phyloP scores from a whole-genome alignment of 768 basidiomycete genomes.

The Asterophora parasitica region DNA sequence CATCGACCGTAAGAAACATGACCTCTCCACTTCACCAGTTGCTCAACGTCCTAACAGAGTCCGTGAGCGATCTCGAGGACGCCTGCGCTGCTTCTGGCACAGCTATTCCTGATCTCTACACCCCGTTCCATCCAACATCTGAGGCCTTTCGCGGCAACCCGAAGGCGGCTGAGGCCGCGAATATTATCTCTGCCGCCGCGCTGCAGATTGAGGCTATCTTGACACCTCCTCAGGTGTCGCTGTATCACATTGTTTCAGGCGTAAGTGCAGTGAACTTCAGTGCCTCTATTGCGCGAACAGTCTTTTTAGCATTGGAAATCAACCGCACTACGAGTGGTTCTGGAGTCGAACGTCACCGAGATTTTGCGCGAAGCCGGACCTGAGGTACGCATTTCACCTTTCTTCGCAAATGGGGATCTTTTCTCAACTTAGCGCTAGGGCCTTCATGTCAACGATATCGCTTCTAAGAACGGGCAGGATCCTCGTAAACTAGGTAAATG shows the following conservation, averaged over 20 bases:
- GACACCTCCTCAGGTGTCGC: conserved; percentile 8
- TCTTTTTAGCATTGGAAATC: too few relatives aligned
- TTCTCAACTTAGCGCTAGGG: conserved; percentile 20
- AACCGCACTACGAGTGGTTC: too few relatives aligned
- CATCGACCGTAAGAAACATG: neutral
- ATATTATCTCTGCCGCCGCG: conserved; percentile 9
- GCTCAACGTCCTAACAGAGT: neutral
- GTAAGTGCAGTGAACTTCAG: conserved; percentile 3
- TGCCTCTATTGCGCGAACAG: too few relatives aligned
- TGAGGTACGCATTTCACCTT: too few relatives aligned
- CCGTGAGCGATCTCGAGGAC: neutral
- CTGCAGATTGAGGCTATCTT: conserved; percentile 13
- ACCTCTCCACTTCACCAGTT: neutral
- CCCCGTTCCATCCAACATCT: neutral
- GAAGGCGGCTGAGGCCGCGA: neutral
- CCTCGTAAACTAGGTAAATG: conserved; percentile 25
- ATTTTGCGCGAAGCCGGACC: neutral
- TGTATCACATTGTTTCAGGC: conserved; percentile 9
- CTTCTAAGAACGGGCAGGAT: conserved; percentile 18
- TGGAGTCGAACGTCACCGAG: neutral
- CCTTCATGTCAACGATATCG: conserved; percentile 26
- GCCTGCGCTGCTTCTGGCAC: neutral
- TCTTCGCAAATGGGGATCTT: neutral
- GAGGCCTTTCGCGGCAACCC: conserved; percentile 1
- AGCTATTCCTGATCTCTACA: too few relatives aligned